Base-by-base conservation (phyloP, 768 basidiomycete species). In the Botryobasidium botryosum region DNA sequence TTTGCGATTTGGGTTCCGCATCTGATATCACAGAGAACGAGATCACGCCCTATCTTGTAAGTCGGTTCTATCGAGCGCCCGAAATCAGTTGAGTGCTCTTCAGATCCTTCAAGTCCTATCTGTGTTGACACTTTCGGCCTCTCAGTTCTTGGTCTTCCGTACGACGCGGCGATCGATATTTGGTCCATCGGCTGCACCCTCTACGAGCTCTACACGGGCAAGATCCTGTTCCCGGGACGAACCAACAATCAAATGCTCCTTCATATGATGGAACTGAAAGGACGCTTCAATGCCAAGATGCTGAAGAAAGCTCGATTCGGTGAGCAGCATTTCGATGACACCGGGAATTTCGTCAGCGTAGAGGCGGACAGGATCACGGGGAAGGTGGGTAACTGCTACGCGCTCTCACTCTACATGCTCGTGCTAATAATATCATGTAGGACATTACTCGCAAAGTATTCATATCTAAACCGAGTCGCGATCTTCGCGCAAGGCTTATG, bases 111-210 rank as follows among this genome's bases (percentile, higher is more conserved):
- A n/a, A n/a, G n/a, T n/a, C 10, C 28, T 17, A 26, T 47, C 13
- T 15, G 40, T 25, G 28, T 33, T 33, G 24, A n/a, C 32, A 45
- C 35, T 13, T 8, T 13, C 38, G n/a, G 26, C 24, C 20, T 50
- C 44, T 21, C 53, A 96, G 91, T 97, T 56, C 76, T 99, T 45
- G 94, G 94, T 26, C 73, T 83, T 25, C 90, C 92, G 0, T 97
- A 96, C 55, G 94, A 97, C 63, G 77, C 82, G 5, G 72, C 90
- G 0, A 70, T 99, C 23, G 92, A 97, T 56, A 72, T 94, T 25
- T 97, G 94, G 94, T 92, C 90, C 6, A 78, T 92, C 47, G 94
- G 90, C 2, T 97, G 92, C 62, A 97, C 94, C 5, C 67, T 99
- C n/a, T 92, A 86, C 57, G 87, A 91, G 56, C 66, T 91, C 13